Conservation (phyloP, 2,329 filamentous ascomycete species). For the Furcasterigmium furcatum region DNA sequence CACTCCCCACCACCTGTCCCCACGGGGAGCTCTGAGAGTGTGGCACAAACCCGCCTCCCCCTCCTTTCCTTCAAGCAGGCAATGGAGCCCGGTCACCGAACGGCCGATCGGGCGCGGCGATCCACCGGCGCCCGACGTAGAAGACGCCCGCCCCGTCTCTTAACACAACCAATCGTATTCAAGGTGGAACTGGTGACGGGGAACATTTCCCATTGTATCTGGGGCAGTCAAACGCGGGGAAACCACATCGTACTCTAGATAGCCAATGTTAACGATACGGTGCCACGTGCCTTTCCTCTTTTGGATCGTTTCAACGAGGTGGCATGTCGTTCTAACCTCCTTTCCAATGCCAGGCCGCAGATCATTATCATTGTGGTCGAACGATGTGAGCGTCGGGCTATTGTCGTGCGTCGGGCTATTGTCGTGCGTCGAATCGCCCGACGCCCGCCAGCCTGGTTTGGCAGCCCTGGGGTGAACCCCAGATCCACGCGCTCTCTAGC, state of each 20-base stretch:
- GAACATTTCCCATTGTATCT: background rate
- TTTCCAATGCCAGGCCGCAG: background rate
- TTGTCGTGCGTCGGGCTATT: constrained; percentile 1
- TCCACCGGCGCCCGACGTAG: constrained; percentile 3
- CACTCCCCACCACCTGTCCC: background rate
- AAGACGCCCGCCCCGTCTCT: constrained; percentile 1
- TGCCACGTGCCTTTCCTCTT: constrained; percentile 1
- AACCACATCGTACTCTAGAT: background rate
- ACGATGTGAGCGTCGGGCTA: background rate
- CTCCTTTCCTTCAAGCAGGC: constrained; percentile 1
- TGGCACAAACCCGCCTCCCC: constrained; percentile 1
- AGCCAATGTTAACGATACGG: background rate
- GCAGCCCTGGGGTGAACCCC: background rate
- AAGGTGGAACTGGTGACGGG: background rate
- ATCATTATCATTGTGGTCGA: background rate
- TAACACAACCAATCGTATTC: background rate
- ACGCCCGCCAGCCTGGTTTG: constrained; percentile 1
- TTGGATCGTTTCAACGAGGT: constrained; percentile 1
- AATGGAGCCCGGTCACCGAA: constrained; percentile 1
- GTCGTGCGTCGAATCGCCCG: constrained; percentile 1
- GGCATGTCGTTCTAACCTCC: background rate
- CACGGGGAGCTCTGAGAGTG: constrained; percentile 1
- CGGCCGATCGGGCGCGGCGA: constrained; percentile 1
- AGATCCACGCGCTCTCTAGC: background rate
- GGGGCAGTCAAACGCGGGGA: background rate